Base-by-base conservation (phyloP, 2,329 filamentous ascomycete genomes). In the Alternaria consortialis region DNA sequence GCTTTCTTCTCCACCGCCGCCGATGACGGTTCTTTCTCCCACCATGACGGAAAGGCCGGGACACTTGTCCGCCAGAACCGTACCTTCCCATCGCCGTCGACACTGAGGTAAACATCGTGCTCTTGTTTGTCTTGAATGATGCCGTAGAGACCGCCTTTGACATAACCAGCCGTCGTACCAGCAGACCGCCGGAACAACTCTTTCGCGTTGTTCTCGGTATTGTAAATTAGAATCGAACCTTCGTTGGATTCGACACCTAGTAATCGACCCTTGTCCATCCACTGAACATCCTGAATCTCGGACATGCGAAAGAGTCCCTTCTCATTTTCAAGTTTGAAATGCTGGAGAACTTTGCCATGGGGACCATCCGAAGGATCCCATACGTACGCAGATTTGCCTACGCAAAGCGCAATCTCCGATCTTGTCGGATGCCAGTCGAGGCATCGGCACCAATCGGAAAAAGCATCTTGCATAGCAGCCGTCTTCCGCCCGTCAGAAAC, bases 391-490 rank as follows among this genome's bases (percentile, higher is more conserved):
- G 61, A 58, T 29, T 60, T 63, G 3, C 58, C 66, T 9, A 42
- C 63, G 20, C 65, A 72, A 2, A 76, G 54, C 4, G 68, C 72
- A 23, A 76, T 50, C n/a, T 68, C 46, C 20, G 64, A 23, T 1
- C 63, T 63, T 9, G 68, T 59, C n/a, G 72, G 66, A 54, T 74
- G 67, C 74, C 72, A 76, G 9, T 53, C 43, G 36, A 75, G 37
- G 40, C 52, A 58, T 1, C 68, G 65, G 47, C 69, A 74, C 73
- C 68, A 72, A 31, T 55, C 13, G 0, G 34, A 53, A 4, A 70
- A 56, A 1, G 11, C 53, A n/a, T 60, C 62, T 7, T 64, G 52
- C 31, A 71, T 69, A 0, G 34, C 60, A 27, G 64, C 61, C 29
- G 68, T 25, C 11, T 64, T n/a, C 15, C 34, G 50, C 2, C 74